Conservation (phyloP, 768 basidiomycete species). For the Boletus bicolor region DNA sequence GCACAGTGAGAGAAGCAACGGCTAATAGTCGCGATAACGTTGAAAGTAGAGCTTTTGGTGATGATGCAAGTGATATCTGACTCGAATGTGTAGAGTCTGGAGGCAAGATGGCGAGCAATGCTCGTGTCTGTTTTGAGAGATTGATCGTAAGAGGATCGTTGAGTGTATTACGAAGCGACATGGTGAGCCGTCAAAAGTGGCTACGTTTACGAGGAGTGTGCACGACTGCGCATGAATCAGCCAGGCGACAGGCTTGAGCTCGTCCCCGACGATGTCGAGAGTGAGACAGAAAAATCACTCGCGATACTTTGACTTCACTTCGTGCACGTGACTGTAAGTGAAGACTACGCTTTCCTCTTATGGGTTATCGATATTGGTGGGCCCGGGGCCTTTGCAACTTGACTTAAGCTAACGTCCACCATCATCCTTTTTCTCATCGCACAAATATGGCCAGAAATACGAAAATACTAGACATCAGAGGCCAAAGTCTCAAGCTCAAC, state of each 20-base stretch:
- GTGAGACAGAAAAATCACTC: conserved; percentile 3
- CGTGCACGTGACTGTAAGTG: conserved; percentile 24
- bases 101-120: conserved; percentile 45
- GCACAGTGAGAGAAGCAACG: conserved; percentile 57
- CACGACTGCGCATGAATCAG: neutral
- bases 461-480: conserved; percentile 30
- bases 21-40: conserved; percentile 60
- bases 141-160: conserved; percentile 61
- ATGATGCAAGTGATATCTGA: conserved; percentile 38
- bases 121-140: conserved; percentile 49
- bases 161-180: conserved; percentile 18
- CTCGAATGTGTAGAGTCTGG: conserved; percentile 38
- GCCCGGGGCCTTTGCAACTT: neutral
- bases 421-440: neutral
- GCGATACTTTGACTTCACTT: neutral
- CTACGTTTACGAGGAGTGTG: neutral
- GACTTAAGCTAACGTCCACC: neutral
- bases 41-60: conserved; percentile 44
- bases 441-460: conserved; percentile 17
- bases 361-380: conserved; percentile 17
- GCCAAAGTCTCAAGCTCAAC: conserved; percentile 65
- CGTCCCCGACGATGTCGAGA: neutral
- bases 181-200: neutral
- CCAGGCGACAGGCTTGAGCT: neutral
- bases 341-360: conserved; percentile 11